Base-by-base conservation (phyloP, 768 basidiomycete species). In the Multifurca ochricompacta region DNA sequence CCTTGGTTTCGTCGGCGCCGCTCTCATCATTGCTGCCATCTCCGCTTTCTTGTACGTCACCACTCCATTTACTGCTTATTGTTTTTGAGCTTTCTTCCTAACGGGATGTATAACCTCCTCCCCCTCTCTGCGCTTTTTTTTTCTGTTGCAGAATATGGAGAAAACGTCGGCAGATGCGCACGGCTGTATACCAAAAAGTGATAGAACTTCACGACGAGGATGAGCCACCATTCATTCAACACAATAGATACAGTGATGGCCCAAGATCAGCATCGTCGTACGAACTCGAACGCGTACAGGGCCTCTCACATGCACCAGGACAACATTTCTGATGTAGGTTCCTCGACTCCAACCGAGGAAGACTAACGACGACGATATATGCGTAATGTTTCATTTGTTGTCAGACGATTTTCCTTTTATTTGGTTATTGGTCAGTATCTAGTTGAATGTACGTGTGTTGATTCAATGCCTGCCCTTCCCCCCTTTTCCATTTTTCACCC, bases 1-100 rank as follows among this genome's bases (percentile, higher is more conserved):
- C 30, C 77, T 78, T 9, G 78, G 73, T 2, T 59, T 74, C 4
- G 51, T 78, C 30, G 76, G 70, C n/a, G 59, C 77, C 13, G 61
- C 71, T 3, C 64, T 66, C 10, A 54, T 78, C 50, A 68, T 81
- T 59, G 74, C 56, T 9, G 51, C 65, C 2, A 58, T 76, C 16
- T 66, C 65, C 37, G 62, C 36, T 5, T 67, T 71, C 60, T 64
- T 74, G 71, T 73, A 56, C 54, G 71, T 40, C 50, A 19, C 9
- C 32, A 9, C 19, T 31, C 25, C 11, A 4, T 21, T 30, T n/a
- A 28, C 1, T 18, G 35, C 13, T 25, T 43, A 10, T 6, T 16
- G 35, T 2, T 3, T 31, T 21, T 9, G 18, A 25, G 40, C 25
- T 27, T 23, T 28, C 19, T 23, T 41, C 37, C 19, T 41, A 45